A percentile compares a stretch with the other conserved stretches of the same genome.
phyloP scores from a whole-genome alignment of 805 yeast genomes.

The Metschnikowia anglica region DNA sequence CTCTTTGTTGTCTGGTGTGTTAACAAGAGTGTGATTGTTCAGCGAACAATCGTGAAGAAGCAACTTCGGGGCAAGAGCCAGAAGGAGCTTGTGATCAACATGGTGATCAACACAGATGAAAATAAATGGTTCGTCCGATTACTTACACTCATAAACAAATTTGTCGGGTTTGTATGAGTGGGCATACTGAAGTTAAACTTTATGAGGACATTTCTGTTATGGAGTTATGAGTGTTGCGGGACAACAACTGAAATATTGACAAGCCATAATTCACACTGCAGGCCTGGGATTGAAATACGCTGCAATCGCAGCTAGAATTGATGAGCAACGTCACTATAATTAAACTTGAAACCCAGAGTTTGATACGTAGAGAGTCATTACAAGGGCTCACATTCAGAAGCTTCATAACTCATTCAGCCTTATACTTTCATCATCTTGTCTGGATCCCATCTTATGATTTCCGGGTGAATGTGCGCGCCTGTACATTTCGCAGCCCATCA shows the following conservation, averaged over 20 bases:
- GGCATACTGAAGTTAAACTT: neutral
- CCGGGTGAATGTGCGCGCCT: constrained; percentile 8
- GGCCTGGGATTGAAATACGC: neutral
- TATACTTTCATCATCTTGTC: neutral
- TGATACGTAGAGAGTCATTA: neutral
- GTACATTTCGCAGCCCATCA: constrained; percentile 15
- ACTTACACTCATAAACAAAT: constrained; percentile 36
- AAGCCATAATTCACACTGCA: neutral
- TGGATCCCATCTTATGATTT: neutral
- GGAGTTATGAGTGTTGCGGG: constrained; percentile 11
- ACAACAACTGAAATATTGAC: constrained; percentile 5
- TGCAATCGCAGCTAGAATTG: too few relatives aligned
- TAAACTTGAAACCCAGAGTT: too few relatives aligned
- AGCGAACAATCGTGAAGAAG: constrained; percentile 39
- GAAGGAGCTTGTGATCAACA: constrained; percentile 42
- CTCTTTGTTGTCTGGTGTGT: constrained; percentile 43
- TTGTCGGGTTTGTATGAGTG: constrained; percentile 40
- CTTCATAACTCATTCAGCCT: too few relatives aligned
- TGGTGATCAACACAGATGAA: constrained; percentile 43
- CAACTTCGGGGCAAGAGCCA: constrained; percentile 25
- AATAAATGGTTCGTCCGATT: constrained; percentile 46
- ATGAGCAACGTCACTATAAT: too few relatives aligned
- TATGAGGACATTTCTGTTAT: neutral
- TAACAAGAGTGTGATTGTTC: constrained; percentile 40
- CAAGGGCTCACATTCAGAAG: neutral